Conservation (phyloP, 208 protist genomes). For the Trypanosoma grayi region DNA sequence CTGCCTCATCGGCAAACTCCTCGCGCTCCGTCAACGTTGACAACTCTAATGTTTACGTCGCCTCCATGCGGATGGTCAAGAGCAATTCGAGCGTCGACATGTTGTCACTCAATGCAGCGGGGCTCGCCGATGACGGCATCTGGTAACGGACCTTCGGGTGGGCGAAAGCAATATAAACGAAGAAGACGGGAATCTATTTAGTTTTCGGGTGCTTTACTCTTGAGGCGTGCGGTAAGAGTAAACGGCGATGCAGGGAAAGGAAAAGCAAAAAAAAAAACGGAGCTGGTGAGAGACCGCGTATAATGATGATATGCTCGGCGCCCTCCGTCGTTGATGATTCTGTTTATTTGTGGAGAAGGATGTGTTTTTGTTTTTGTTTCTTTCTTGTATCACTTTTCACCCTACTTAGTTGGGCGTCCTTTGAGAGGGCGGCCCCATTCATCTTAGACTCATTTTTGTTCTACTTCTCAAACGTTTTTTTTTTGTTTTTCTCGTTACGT, state of each 20-base stretch:
- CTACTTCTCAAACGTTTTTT: background rate
- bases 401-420: background rate
- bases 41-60: background rate
- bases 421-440: background rate
- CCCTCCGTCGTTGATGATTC: background rate
- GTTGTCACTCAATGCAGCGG: slow-evolving; percentile 10
- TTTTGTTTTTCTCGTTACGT: slow-evolving; percentile 6
- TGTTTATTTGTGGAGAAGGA: background rate
- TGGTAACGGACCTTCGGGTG: slow-evolving; percentile 9
- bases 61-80: background rate
- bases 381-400: slow-evolving; percentile 8
- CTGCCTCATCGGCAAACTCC: slow-evolving; percentile 21
- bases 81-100: background rate
- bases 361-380: slow-evolving; percentile 5
- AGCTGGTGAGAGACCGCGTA: background rate
- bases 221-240: background rate
- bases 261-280: slow-evolving; percentile 6
- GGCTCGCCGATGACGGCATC: background rate
- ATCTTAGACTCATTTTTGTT: background rate
- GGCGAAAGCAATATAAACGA: background rate
- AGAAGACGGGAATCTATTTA: too few species aligned
- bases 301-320: too few species aligned
- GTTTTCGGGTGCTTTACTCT: too few species aligned
- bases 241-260: background rate
- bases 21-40: slow-evolving; percentile 18